Percentiles rank a stretch among this genome's conserved stretches.
Conservation (phyloP, 768 basidiomycete species). For the Tricholoma matsutake region DNA sequence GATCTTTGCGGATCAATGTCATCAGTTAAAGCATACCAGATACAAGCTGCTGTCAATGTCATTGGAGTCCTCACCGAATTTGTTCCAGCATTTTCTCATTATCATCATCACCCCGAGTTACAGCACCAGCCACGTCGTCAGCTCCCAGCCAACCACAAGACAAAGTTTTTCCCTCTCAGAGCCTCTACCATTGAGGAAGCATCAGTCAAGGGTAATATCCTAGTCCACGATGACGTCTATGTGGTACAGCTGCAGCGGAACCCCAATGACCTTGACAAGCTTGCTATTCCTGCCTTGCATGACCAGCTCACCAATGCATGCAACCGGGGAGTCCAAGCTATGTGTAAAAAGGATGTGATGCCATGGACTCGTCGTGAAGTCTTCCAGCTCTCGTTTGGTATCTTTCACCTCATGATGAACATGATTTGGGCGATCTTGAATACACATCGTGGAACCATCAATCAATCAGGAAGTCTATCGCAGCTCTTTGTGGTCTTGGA, state of each 20-base stretch:
- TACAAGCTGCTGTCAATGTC: no score
- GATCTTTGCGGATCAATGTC: no score
- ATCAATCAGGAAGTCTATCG: conserved; percentile 15
- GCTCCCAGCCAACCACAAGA: conserved; percentile 18
- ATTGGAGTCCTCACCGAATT: no score
- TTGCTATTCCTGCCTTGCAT: conserved; percentile 16
- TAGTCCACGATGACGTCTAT: conserved; percentile 19
- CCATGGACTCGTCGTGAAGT: conserved; percentile 15
- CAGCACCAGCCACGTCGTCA: conserved; percentile 14
- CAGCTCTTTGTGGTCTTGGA: conserved; percentile 23
- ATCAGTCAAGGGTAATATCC: conserved; percentile 20
- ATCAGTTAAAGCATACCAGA: no score
- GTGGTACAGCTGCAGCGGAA: conserved; percentile 15
- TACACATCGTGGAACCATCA: conserved; percentile 20
- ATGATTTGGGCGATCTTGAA: conserved; percentile 23
- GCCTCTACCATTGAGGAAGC: conserved; percentile 26
- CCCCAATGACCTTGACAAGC: conserved; percentile 4
- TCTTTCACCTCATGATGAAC: conserved; percentile 29
- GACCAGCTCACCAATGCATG: conserved; percentile 22
- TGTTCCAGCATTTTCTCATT: no score
- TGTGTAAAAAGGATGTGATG: conserved; percentile 9
- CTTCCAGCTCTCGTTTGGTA: conserved; percentile 24
- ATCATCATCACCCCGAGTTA: no score
- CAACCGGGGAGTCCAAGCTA: conserved; percentile 13
- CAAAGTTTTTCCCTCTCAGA: conserved; percentile 16